These are phyloP conservation scores for Melastoma malabathricum DNA, from an alignment of 345 rosid genomes.

Conservation along the genomic window DNA sequence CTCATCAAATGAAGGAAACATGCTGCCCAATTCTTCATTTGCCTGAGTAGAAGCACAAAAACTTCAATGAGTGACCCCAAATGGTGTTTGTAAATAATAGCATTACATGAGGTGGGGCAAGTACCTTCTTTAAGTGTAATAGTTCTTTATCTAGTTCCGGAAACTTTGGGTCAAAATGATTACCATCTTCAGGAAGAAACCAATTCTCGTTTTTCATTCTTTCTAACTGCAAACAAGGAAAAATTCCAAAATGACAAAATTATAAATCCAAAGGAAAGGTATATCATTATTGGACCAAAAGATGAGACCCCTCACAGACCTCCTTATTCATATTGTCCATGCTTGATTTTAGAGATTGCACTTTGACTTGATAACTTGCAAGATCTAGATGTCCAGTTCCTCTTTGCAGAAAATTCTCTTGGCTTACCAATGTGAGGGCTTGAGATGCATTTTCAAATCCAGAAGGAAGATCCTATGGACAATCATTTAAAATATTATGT, in stretches of 20 bases:
- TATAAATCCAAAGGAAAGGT: neutral
- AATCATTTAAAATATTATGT: too few relatives aligned
- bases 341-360: slow-evolving; percentile 62
- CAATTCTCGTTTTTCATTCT: slow-evolving; percentile 92
- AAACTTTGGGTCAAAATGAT: slow-evolving; percentile 34
- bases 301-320: slow-evolving; percentile 23
- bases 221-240: slow-evolving; percentile 46
- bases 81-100: neutral
- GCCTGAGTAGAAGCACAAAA: slow-evolving; percentile 34
- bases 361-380: slow-evolving; percentile 48
- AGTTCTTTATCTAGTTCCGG: slow-evolving; percentile 57
- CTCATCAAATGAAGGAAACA: slow-evolving; percentile 49
- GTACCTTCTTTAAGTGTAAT: slow-evolving; percentile 61
- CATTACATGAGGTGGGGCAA: neutral
- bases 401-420: slow-evolving; percentile 19
- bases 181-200: slow-evolving; percentile 31
- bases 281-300: neutral
- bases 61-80: neutral
- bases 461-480: slow-evolving; percentile 34
- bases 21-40: slow-evolving; percentile 70
- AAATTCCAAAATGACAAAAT: neutral
- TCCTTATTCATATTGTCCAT: slow-evolving; percentile 80
- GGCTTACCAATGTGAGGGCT: slow-evolving; percentile 21
- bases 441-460: slow-evolving; percentile 28
- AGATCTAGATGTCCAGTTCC: slow-evolving; percentile 39